Percentiles rank a stretch among this genome's conserved stretches.
Evolutionary conservation across 2,329 filamentous ascomycete species (phyloP).

Genomic region (Sclerotinia sclerotiorum): DNA sequence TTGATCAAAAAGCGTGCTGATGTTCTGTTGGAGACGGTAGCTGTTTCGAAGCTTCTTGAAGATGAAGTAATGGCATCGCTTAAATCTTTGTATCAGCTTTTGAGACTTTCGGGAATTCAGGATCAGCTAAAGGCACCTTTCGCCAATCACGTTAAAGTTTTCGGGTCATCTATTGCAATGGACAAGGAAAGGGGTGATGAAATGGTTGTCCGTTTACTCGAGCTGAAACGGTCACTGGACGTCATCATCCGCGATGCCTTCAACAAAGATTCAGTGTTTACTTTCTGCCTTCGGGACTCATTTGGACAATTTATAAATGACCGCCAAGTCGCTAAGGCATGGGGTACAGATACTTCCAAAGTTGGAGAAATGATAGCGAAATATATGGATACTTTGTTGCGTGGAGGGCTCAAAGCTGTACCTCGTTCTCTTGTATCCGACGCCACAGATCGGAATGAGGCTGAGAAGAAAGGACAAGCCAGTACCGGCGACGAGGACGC

Average conservation of each 20-base stretch:
- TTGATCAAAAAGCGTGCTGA: slow-evolving; percentile 68
- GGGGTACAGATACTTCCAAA: slow-evolving; percentile 84
- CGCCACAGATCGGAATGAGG: slow-evolving; percentile 54
- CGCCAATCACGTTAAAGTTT: slow-evolving; percentile 72
- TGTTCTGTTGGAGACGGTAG: slow-evolving; percentile 63
- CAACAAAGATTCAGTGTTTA: slow-evolving; percentile 70
- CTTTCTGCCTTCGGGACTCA: slow-evolving; percentile 76
- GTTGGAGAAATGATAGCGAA: slow-evolving; percentile 99
- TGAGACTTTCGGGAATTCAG: slow-evolving; percentile 70
- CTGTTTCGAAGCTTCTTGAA: slow-evolving; percentile 71
- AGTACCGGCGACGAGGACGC: slow-evolving; percentile 83
- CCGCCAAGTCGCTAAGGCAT: slow-evolving; percentile 67
- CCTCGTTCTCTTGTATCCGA: slow-evolving; percentile 67
- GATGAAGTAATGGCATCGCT: slow-evolving; percentile 68
- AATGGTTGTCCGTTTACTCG: slow-evolving; percentile 82
- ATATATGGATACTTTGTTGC: slow-evolving; percentile 85
- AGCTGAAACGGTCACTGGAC: slow-evolving; percentile 78
- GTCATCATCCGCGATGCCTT: slow-evolving; percentile 76
- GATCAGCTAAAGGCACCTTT: slow-evolving; percentile 71
- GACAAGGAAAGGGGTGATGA: slow-evolving; percentile 75
- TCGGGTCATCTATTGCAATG: slow-evolving; percentile 75
- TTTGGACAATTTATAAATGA: slow-evolving; percentile 94
- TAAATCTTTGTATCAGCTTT: slow-evolving; percentile 72
- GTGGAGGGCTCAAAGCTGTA: slow-evolving; percentile 82
- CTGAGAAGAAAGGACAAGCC: slow-evolving; percentile 62